Evolutionary conservation across 2,329 filamentous ascomycete species (phyloP).

Genomic region (Nemania serpens): DNA sequence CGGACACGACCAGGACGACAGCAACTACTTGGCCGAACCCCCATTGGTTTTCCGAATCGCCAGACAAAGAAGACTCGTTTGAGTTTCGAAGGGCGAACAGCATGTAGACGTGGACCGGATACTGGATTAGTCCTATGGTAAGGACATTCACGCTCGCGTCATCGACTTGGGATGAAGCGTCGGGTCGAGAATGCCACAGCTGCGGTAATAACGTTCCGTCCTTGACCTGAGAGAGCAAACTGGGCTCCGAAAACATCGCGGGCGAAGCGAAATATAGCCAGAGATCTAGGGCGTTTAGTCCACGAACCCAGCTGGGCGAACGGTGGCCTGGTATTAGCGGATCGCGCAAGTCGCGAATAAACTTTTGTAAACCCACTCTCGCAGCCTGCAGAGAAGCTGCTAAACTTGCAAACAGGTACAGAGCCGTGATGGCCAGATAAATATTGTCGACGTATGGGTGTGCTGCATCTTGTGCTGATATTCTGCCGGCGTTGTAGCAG

Average conservation of each 20-base stretch:
- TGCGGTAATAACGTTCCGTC: not conserved
- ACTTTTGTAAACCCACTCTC: not conserved
- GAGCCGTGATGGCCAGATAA: not conserved
- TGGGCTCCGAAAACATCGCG: too few species aligned
- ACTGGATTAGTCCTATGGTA: not conserved
- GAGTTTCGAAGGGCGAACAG: not conserved
- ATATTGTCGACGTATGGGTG: not conserved
- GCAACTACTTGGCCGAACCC: not conserved
- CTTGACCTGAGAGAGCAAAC: not conserved
- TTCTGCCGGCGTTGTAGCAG: not conserved
- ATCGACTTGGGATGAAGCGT: not conserved
- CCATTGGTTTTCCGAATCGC: slow-evolving; percentile 4
- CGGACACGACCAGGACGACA: not conserved
- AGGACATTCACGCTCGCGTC: not conserved
- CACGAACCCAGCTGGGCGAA: not conserved
- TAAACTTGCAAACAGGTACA: not conserved
- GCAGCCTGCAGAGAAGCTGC: not conserved
- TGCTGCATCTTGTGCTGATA: not conserved
- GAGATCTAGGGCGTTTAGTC: not conserved
- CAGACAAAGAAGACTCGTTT: slow-evolving; percentile 1
- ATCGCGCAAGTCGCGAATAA: not conserved
- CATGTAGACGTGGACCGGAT: not conserved
- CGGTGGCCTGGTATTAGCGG: not conserved
- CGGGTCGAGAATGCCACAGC: not conserved
- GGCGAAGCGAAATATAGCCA: not conserved